Evolutionary conservation across 441 rosid species (phyloP).

Genomic region (Adansonia madagascariensis): DNA sequence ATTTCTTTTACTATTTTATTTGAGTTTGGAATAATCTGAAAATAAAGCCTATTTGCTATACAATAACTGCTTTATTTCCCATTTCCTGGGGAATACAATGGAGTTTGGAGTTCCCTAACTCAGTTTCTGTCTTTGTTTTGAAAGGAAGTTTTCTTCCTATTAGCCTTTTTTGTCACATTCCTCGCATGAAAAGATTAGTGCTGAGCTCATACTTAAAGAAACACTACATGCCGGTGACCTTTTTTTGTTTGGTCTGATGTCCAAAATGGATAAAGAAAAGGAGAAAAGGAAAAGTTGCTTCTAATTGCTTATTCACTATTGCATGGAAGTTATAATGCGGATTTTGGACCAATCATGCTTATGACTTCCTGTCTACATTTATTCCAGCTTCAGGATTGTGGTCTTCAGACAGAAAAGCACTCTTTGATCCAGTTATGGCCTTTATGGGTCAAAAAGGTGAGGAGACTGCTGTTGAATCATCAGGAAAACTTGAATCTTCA

Average conservation of each 20-base stretch:
- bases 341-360: conserved; percentile 14
- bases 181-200: not conserved
- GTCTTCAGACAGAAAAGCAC: conserved; percentile 55
- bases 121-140: not conserved
- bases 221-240: not conserved
- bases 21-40: not conserved
- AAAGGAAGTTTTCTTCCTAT: not conserved
- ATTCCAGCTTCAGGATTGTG: conserved; percentile 68
- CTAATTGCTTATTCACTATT: not conserved
- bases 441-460: conserved; percentile 79
- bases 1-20: not conserved
- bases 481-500: conserved; percentile 43
- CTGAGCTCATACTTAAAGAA: conserved; percentile 9
- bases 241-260: not conserved
- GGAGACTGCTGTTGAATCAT: conserved; percentile 43
- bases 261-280: not conserved
- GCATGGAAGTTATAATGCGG: conserved; percentile 4
- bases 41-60: not conserved
- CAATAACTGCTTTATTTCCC: not conserved
- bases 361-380: conserved; percentile 16
- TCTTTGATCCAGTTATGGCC: conserved; percentile 67
- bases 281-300: not conserved
- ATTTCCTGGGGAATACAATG: not conserved
- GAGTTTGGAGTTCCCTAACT: not conserved
- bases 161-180: not conserved